These are phyloP conservation scores for Eustoma russellianum DNA, from an alignment of 257 asterid genomes.

Conservation along the genomic window DNA sequence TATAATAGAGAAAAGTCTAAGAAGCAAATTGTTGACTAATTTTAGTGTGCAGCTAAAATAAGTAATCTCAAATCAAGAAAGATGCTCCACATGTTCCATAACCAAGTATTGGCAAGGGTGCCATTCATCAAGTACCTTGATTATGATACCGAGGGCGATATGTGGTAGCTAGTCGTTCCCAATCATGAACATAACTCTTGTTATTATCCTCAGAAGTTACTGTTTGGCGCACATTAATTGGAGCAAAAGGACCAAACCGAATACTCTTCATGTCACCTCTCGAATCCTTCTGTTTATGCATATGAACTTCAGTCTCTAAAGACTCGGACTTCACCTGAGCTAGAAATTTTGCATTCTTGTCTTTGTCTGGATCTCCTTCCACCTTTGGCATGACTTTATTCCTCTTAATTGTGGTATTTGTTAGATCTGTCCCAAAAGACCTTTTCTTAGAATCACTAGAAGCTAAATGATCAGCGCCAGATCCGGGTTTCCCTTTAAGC, in stretches of 20 bases:
- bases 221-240: constrained; percentile 43
- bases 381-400: constrained; percentile 17
- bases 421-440: constrained; percentile 75
- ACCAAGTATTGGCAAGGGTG: neutral
- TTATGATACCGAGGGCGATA: constrained; percentile 84
- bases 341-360: constrained; percentile 24
- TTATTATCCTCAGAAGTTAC: constrained; percentile 37
- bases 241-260: constrained; percentile 96
- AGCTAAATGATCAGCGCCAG: constrained; percentile 19
- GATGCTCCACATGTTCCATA: neutral
- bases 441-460: constrained; percentile 52
- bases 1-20: neutral
- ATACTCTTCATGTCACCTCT: constrained; percentile 32
- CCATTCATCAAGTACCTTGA: constrained; percentile 47
- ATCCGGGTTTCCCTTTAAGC: constrained; percentile 33
- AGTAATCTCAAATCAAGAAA: neutral
- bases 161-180: constrained; percentile 64
- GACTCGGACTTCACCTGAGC: constrained; percentile 43
- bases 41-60: neutral
- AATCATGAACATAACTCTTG: constrained; percentile 37
- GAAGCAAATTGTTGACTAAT: neutral
- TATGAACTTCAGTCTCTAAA: constrained; percentile 38
- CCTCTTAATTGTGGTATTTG: constrained; percentile 56
- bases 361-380: constrained; percentile 20
- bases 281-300: constrained; percentile 15